These are phyloP conservation scores for Scytalidium lignicola DNA, from an alignment of 2,329 filamentous ascomycete genomes.

Conservation along the genomic window DNA sequence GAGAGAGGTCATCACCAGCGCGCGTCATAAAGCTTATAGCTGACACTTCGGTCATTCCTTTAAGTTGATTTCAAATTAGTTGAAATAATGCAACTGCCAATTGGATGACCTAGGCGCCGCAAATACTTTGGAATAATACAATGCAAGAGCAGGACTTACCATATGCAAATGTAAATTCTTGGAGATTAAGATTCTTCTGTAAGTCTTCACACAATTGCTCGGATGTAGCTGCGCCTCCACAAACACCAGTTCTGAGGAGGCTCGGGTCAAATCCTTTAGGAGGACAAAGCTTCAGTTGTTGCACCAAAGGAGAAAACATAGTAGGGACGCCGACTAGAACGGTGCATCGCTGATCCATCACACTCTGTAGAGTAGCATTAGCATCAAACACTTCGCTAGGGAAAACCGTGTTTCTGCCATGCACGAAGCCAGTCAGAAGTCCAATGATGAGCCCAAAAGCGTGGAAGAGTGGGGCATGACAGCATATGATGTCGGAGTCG, in stretches of 20 bases:
- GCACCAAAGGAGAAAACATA: constrained; percentile 61
- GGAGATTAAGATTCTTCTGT: too few relatives aligned
- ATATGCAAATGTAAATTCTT: too few relatives aligned
- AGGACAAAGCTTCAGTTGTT: too few relatives aligned
- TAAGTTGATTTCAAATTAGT: constrained; percentile 40
- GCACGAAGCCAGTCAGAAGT: constrained; percentile 65
- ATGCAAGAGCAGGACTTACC: too few relatives aligned
- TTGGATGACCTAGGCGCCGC: too few relatives aligned
- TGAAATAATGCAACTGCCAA: too few relatives aligned
- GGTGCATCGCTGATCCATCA: constrained; percentile 63
- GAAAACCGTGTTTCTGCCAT: constrained; percentile 71
- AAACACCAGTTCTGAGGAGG: too few relatives aligned
- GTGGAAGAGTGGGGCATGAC: constrained; percentile 79
- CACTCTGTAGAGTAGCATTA: constrained; percentile 57
- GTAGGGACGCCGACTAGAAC: constrained; percentile 75
- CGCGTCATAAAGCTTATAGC: constrained; percentile 78
- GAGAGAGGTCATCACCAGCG: constrained; percentile 62
- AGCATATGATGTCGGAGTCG: constrained; percentile 65
- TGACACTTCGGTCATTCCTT: constrained; percentile 64
- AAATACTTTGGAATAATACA: too few relatives aligned
- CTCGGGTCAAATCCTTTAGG: too few relatives aligned
- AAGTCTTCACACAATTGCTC: too few relatives aligned
- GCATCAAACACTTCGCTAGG: constrained; percentile 70
- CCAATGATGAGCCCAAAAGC: constrained; percentile 79
- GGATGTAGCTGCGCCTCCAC: too few relatives aligned